Evolutionary conservation across 2,329 filamentous ascomycete species (phyloP), one percentile per base, ranked within the genome.

Genomic region (Pseudogymnoascus sp.): DNA sequence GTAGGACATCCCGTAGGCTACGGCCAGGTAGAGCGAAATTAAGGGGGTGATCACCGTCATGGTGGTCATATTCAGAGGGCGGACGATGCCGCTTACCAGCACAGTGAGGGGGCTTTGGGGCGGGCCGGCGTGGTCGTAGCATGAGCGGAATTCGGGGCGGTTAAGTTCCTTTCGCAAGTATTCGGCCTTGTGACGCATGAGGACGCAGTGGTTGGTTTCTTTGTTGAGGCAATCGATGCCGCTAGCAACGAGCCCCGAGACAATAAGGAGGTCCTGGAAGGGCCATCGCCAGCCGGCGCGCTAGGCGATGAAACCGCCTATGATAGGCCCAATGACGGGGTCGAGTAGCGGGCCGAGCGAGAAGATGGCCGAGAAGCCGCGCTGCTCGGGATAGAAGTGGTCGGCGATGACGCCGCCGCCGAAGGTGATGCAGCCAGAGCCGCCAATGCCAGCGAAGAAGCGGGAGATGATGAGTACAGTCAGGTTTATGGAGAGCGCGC

Each of bases 401-500:
- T 80, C 78, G 0, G 76, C 72, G 9, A 80, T 72, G 0, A 75
- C 76, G 0, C 77, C 78, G 0, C 78, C 78, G 0, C 75, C 74
- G 22, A 74, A 73, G 0, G 75, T 76, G 0, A 80, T 68, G 2
- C 79, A 78, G 0, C 77, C 76, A 2, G 77, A 77, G 0, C 77
- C 79, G 14, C 76, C 76, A 28, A 79, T 73, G 0, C 79, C 80
- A 1, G 78, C 74, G 1, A 83, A 64, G 63, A 82, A 80, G 0
- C 80, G 75, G 63, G 82, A 82, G 1, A 71, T 72, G 38, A 81
- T 74, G 5, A 80, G 70, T 7, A 75, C 72, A 0, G 72, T 72
- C 6, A 80, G 71, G 62, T 77, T 79, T 0, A 82, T 81, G 0
- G 84, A 78, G 3, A 89, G 75, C 1, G 84, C 88, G 63, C 85